Base-by-base conservation (phyloP, 495 filamentous ascomycete species). In the Penicillium fimorum region DNA sequence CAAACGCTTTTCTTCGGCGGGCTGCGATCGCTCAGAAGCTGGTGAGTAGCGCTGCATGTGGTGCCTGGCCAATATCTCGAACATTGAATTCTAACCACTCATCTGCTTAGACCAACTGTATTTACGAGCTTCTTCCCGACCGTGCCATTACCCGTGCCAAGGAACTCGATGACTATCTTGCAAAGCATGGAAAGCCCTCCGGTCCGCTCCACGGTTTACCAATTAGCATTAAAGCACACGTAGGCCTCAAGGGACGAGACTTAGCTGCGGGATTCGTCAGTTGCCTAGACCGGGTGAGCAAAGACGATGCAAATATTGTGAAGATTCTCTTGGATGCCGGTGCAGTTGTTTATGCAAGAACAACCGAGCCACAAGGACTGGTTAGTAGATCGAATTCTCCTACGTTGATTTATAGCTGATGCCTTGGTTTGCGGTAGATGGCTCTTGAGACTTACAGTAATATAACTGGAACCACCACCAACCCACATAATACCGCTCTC, bases 51-150 rank as follows among this genome's bases (percentile, higher is more conserved):
- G 44, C 15, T 35, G 33, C 12, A 35, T 11, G 11, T 35, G 6
- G 33, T 35, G 4, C 2, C 13, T 5, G 32, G 32, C 32, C 4
- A 35, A 35, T 15, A 6, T 5, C 33, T 15, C 5, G 13, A 35
- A 2, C 15, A 6, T 15, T 5, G 33, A 35, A 35, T 35, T 35
- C 13, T 35, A 35, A 35, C 33, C 33, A 35, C 4, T 48, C 10
- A 29, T 25, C 8, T 30, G 13, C 18, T 25, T 27, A 44, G 47
- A 53, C 55, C 46, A 79, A 83, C 56, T 84, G 82, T 59, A 66
- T 83, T 9, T 77, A 75, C 5, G 84, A 87, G 53, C 78, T 81
- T 55, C 75, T 84, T 55, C 83, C 84, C 50, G 72, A 74, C 24
- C 56, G 69, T 22, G 84, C 83, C 3, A 62, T 85, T 3, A 68